Evolutionary conservation across 345 rosid species (phyloP), one percentile per base, ranked within the genome.

Genomic region (Corchorus capsularis): DNA sequence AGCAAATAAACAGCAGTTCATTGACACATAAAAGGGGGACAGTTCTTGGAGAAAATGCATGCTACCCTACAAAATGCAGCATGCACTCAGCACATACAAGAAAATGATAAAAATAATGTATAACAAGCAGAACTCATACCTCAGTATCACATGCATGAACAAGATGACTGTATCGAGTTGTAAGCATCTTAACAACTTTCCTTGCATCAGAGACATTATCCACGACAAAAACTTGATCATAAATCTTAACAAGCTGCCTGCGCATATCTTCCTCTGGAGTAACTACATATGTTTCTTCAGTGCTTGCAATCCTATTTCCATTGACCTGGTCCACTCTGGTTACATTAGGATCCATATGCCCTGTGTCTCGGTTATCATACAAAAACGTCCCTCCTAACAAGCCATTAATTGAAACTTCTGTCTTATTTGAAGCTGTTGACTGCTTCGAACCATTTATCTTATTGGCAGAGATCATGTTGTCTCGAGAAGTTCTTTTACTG

Each of bases 61-160:
- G 59, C 64, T 75, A n/a, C n/a, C 22, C 20, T 63, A 59, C 55
- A 49, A 49, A 73, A 50, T n/a, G 68, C 53, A 77, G 19, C 77
- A 45, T 47, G 65, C 15, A 43, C n/a, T 35, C 41, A 34, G 59
- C 54, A 41, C 64, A 74, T 49, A 19, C 0, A 9, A 61, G 73
- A 74, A 63, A 47, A 43, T 10, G 35, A 50, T 27, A 82, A 75
- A 80, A 10, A 43, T n/a, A 68, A 69, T 17, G 13, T 59, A 76
- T 34, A 49, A 32, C 32, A 50, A 68, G 37, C 37, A 73, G 20
- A 72, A 43, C 9, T 71, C 81, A 57, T 71, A 91, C 98, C 97
- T 94, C 97, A 34, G 98, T 93, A 85, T 95, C 99, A 76, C 99
- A 95, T 61, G 98, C 87, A 85, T 95, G 97, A 20, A 93, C 84